phyloP scores from a whole-genome alignment of 2,329 filamentous ascomycete species.

The Phialemoniopsis sp. region DNA sequence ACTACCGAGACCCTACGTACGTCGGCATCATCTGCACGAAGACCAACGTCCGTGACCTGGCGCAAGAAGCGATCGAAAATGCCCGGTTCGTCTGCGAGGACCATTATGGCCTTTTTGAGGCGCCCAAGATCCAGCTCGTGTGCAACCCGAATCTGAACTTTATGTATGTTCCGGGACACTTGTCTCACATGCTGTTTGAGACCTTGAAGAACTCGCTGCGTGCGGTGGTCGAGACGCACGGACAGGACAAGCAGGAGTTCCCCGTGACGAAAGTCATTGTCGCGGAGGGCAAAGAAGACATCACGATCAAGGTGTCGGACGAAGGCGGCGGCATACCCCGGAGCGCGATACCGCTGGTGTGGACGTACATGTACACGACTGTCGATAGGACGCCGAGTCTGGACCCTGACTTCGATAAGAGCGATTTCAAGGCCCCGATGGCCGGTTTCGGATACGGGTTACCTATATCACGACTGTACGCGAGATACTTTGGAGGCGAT shows the following conservation, averaged over 20 bases:
- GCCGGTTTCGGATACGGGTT: slow-evolving; percentile 97
- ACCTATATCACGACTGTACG: slow-evolving; percentile 90
- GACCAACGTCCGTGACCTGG: slow-evolving; percentile 92
- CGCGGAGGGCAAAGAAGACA: slow-evolving; percentile 95
- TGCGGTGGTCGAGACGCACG: slow-evolving; percentile 92
- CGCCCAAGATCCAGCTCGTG: slow-evolving; percentile 92
- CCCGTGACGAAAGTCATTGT: slow-evolving; percentile 97
- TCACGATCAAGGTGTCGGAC: slow-evolving; percentile 97
- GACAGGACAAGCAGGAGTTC: slow-evolving; percentile 92
- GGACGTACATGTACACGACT: slow-evolving; percentile 99
- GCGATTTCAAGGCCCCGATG: slow-evolving; percentile 99
- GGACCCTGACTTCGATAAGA: slow-evolving; percentile 97
- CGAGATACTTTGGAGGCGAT: slow-evolving; percentile 95
- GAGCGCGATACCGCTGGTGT: slow-evolving; percentile 92
- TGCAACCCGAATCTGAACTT: slow-evolving; percentile 94
- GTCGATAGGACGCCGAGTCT: slow-evolving; percentile 93
- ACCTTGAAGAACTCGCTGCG: slow-evolving; percentile 97
- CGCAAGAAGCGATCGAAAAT: slow-evolving; percentile 96
- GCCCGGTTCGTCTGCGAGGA: slow-evolving; percentile 99
- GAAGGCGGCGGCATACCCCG: slow-evolving; percentile 94
- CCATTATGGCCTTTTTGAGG: slow-evolving; percentile 95
- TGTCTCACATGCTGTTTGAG: slow-evolving; percentile 99
- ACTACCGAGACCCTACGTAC: slow-evolving; percentile 85
- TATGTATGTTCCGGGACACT: slow-evolving; percentile 98
- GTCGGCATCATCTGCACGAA: slow-evolving; percentile 99